A percentile compares a stretch with the other conserved stretches of the same genome.
These are phyloP conservation scores for Nakaseomyces sp. DNA, from an alignment of 1,139 yeast genomes.

Conservation along the genomic window DNA sequence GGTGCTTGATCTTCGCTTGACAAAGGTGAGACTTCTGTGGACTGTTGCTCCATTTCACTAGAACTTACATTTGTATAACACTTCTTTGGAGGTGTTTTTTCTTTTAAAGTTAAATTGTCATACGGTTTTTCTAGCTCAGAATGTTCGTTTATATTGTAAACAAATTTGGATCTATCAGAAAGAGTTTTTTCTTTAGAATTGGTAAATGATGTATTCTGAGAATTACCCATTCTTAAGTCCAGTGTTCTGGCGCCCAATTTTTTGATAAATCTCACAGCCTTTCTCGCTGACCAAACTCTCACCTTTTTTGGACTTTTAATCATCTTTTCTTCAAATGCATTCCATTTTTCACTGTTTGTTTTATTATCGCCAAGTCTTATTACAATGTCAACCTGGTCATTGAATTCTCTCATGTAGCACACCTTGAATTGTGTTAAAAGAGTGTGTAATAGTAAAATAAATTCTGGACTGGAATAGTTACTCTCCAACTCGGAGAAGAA, in stretches of 20 bases:
- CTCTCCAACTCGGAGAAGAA: neutral
- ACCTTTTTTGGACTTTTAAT: constrained; percentile 8
- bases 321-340: neutral
- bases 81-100: no score
- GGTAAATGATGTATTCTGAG: neutral
- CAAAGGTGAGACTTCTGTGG: no score
- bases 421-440: neutral
- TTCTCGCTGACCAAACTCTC: constrained; percentile 17
- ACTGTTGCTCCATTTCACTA: no score
- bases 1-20: no score
- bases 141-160: no score
- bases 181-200: neutral
- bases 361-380: neutral
- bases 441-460: neutral
- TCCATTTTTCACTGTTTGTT: neutral
- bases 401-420: neutral
- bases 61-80: no score
- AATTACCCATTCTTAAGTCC: neutral
- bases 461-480: neutral
- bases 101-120: no score
- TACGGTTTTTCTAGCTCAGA: no score
- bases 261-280: constrained; percentile 13
- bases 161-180: no score
- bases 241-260: constrained; percentile 10
- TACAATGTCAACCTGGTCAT: neutral